Evolutionary conservation across 2,329 filamentous ascomycete species (phyloP).

Genomic region (Fusarium concolor): DNA sequence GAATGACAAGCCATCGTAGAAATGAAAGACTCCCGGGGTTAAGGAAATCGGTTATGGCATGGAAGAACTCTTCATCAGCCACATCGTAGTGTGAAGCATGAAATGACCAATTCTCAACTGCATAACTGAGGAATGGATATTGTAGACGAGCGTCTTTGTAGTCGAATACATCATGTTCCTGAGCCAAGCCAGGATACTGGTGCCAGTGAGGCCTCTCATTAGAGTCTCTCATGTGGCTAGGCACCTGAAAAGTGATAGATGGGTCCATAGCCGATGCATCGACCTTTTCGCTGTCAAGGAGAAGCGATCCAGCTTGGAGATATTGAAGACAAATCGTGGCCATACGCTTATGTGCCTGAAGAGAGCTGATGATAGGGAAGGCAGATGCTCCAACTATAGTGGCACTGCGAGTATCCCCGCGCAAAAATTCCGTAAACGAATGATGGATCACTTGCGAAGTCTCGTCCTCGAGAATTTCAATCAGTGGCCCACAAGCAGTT

Average conservation of each 20-base stretch:
- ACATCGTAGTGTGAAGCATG: conserved; percentile 37
- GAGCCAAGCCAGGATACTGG: too few species aligned
- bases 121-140: conserved; percentile 37
- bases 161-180: conserved; percentile 3
- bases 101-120: conserved; percentile 40
- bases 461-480: conserved; percentile 59
- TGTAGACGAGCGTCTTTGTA: conserved; percentile 35
- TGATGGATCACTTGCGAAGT: conserved; percentile 60
- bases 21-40: conserved; percentile 13
- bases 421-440: conserved; percentile 61
- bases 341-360: conserved; percentile 37
- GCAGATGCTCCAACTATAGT: background rate
- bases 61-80: conserved; percentile 25
- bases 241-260: conserved; percentile 6
- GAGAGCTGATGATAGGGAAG: conserved; percentile 34
- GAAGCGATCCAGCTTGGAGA: conserved; percentile 33
- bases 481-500: conserved; percentile 54
- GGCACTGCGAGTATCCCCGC: conserved; percentile 38
- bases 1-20: conserved; percentile 32
- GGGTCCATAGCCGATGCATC: background rate
- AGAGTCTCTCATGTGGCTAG: background rate
- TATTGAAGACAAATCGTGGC: conserved; percentile 31
- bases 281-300: conserved; percentile 11
- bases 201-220: too few species aligned
- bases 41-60: conserved; percentile 10